phyloP scores from a whole-genome alignment of 371 early-diverging fungal species.

The Mucor racemosus region DNA sequence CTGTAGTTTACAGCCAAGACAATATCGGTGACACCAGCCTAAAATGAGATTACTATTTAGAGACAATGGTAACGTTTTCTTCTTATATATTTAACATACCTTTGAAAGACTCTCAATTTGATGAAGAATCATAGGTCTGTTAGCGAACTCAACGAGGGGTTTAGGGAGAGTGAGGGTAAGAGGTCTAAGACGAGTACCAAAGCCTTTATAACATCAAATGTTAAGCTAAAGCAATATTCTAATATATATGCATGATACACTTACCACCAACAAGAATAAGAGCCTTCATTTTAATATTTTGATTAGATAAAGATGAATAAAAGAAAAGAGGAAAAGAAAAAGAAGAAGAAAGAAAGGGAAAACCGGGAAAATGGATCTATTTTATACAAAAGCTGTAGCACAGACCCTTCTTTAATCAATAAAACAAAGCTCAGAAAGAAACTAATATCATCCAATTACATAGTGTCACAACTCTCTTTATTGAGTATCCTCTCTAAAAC shows the following conservation, averaged over 20 bases:
- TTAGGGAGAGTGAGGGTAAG: conserved; percentile 98
- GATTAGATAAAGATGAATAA: conserved; percentile 11
- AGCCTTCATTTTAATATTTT: conserved; percentile 83
- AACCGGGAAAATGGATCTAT: conserved; percentile 2
- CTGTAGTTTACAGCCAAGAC: conserved; percentile 99
- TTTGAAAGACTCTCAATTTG: conserved; percentile 98
- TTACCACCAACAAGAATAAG: conserved; percentile 98
- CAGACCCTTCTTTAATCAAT: conserved; percentile 1
- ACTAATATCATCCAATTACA: neutral
- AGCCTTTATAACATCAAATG: conserved; percentile 60
- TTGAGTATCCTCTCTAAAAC: conserved; percentile 4
- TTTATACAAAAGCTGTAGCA: neutral
- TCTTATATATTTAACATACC: conserved; percentile 56
- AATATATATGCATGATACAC: neutral
- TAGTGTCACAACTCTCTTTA: neutral
- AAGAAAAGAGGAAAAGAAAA: conserved; percentile 19
- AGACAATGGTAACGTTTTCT: conserved; percentile 1
- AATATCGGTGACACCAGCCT: conserved; percentile 97
- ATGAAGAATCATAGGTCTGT: conserved; percentile 99
- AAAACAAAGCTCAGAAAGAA: neutral
- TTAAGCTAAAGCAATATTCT: too few relatives aligned
- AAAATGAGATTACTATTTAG: conserved; percentile 6
- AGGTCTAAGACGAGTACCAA: conserved; percentile 98
- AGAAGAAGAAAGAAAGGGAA: conserved; percentile 21
- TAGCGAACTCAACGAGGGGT: conserved; percentile 98